A percentile compares a stretch with the other conserved stretches of the same genome.
phyloP scores from a whole-genome alignment of 192 early-diverging fungal species.

The Backusella sp. region DNA sequence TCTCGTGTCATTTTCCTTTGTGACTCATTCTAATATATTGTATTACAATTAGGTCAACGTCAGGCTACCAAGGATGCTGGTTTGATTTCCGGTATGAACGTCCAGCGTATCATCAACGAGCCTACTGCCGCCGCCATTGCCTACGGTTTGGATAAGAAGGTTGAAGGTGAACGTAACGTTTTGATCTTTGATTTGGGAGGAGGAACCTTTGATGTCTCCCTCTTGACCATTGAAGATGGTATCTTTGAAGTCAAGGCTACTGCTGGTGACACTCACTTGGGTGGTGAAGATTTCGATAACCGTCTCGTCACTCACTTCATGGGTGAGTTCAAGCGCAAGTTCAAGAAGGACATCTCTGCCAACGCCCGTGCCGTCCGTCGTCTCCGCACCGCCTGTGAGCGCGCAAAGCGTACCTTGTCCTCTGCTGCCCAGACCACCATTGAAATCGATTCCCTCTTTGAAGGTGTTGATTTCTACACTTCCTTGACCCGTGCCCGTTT shows the following conservation, averaged over 20 bases:
- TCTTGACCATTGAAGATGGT: conserved; percentile 96
- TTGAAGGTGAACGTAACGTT: conserved; percentile 89
- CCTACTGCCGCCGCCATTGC: conserved; percentile 99
- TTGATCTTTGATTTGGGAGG: conserved; percentile 99
- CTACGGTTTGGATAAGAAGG: conserved; percentile 98
- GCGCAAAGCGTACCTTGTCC: conserved; percentile 96
- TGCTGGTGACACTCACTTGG: conserved; percentile 98
- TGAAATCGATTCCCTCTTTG: conserved; percentile 97
- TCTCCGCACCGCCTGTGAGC: conserved; percentile 97
- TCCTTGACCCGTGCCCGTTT: conserved; percentile 99
- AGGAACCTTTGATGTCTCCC: conserved; percentile 98
- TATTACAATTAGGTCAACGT: conserved; percentile 75
- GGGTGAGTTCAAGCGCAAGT: conserved; percentile 98
- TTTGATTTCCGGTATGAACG: conserved; percentile 93
- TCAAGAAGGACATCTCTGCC: conserved; percentile 91
- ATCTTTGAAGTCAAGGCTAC: conserved; percentile 99
- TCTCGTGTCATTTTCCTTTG: neutral
- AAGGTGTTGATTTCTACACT: conserved; percentile 93
- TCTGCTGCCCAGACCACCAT: conserved; percentile 94
- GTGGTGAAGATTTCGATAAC: conserved; percentile 99
- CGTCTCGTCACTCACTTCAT: conserved; percentile 93
- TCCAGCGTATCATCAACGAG: conserved; percentile 99
- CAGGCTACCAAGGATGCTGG: conserved; percentile 99
- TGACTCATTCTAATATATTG: conserved; percentile 31
- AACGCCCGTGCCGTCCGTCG: conserved; percentile 96